Evolutionary conservation across 139 green algal genomes (phyloP).

Genomic region (Chlamydomonas sphaeroides): DNA sequence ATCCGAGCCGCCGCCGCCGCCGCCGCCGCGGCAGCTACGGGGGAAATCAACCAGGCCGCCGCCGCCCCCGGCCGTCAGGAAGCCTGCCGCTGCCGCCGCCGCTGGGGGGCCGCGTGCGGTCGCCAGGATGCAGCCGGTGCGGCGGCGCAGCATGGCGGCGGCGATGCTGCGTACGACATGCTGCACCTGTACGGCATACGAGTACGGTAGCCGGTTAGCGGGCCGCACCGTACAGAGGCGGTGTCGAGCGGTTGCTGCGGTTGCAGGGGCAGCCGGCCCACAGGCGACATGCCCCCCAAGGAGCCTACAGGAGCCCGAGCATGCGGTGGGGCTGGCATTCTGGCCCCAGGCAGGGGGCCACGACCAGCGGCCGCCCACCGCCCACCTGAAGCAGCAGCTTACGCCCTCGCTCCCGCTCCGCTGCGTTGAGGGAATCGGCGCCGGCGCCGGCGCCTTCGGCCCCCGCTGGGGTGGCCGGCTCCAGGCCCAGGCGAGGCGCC

Average conservation of each 20-base stretch:
- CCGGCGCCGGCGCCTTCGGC: neutral
- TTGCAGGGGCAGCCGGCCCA: neutral
- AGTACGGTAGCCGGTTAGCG: too few species aligned
- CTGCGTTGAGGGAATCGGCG: neutral
- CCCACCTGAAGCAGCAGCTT: constrained; percentile 24
- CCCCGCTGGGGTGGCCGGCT: neutral
- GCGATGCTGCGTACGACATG: neutral
- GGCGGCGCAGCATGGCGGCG: neutral
- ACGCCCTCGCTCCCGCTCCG: constrained; percentile 23
- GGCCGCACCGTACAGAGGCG: too few species aligned
- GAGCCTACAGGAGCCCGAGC: neutral
- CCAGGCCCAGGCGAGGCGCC: neutral
- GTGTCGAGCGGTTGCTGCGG: too few species aligned
- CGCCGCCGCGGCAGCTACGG: neutral
- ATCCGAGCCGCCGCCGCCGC: neutral
- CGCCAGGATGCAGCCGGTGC: constrained; percentile 15
- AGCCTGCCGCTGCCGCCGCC: neutral
- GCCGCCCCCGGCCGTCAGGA: neutral
- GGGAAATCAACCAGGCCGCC: neutral
- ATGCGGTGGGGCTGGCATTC: neutral
- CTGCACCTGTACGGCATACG: too few species aligned
- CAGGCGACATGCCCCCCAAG: neutral
- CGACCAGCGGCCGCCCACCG: too few species aligned
- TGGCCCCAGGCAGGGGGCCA: too few species aligned
- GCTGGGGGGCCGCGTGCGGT: neutral